A percentile compares a stretch with the other conserved stretches of the same genome.
Evolutionary conservation across 108 stramenopile genomes (phyloP).

Genomic region (Skeletonema tropicum): DNA sequence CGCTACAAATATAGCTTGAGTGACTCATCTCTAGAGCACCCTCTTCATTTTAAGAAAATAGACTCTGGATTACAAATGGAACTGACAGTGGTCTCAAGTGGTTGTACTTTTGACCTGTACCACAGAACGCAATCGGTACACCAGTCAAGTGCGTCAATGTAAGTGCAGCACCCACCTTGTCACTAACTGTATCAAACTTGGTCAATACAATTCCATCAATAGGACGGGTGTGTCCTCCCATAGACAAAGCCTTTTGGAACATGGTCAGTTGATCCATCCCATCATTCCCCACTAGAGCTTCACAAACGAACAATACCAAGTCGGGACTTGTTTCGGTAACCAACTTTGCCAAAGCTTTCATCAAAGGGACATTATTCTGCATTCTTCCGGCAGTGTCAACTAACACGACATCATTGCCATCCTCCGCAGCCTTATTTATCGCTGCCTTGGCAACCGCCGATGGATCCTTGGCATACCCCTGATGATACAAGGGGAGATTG

Average conservation of each 20-base stretch:
- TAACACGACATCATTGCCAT: conserved; percentile 90
- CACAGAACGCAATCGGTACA: conserved; percentile 94
- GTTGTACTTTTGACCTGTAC: conserved; percentile 98
- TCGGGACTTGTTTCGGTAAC: conserved; percentile 91
- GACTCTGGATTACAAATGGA: conserved; percentile 79
- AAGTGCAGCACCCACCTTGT: conserved; percentile 97
- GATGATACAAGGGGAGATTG: conserved; percentile 89
- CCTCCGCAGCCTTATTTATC: conserved; percentile 81
- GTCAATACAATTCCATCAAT: conserved; percentile 97
- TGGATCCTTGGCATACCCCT: conserved; percentile 95
- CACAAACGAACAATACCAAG: conserved; percentile 93
- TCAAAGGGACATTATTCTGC: conserved; percentile 97
- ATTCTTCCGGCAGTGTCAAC: conserved; percentile 98
- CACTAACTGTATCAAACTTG: conserved; percentile 98
- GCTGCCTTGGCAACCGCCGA: conserved; percentile 89
- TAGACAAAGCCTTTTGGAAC: conserved; percentile 91
- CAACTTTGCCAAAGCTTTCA: conserved; percentile 94
- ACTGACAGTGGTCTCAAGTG: conserved; percentile 92
- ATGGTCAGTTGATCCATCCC: conserved; percentile 95
- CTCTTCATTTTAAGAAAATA: conserved; percentile 62
- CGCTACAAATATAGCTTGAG: too few relatives aligned
- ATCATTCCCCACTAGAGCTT: conserved; percentile 98
- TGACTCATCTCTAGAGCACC: background rate
- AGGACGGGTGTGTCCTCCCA: conserved; percentile 64
- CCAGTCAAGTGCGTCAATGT: conserved; percentile 95